Percentiles rank a stretch among this genome's conserved stretches.
Evolutionary conservation across 2,329 filamentous ascomycete genomes (phyloP).

Genomic region (Penicillium sp.): DNA sequence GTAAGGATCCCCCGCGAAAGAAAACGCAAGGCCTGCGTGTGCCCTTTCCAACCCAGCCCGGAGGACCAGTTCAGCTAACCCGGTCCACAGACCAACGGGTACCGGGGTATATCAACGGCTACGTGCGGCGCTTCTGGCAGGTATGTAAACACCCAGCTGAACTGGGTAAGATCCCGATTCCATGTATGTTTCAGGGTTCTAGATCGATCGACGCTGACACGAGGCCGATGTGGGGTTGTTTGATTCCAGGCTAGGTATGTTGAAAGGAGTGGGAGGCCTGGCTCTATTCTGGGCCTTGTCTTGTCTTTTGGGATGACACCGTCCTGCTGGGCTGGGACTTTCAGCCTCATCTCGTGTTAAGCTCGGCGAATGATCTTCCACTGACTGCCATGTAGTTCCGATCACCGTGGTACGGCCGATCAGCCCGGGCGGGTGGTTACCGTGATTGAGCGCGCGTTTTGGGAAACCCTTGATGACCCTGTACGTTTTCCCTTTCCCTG

Average conservation of each 20-base stretch:
- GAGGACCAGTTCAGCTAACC: not conserved
- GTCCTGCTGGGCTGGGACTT: not conserved
- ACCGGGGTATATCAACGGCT: slow-evolving; percentile 89
- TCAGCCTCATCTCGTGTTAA: not conserved
- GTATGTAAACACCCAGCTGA: slow-evolving; percentile 58
- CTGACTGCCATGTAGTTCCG: slow-evolving; percentile 65
- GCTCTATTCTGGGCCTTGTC: not conserved
- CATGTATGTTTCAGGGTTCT: slow-evolving; percentile 1
- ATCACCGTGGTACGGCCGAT: slow-evolving; percentile 89
- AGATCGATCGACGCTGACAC: slow-evolving; percentile 14
- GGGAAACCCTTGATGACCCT: slow-evolving; percentile 74
- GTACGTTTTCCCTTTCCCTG: slow-evolving; percentile 35
- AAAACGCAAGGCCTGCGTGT: no score
- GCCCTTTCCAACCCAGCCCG: not conserved
- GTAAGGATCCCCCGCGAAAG: slow-evolving; percentile 54
- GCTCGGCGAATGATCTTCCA: not conserved
- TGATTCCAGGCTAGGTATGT: slow-evolving; percentile 37
- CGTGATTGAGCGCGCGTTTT: slow-evolving; percentile 81
- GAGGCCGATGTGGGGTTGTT: slow-evolving; percentile 13
- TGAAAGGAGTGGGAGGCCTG: not conserved
- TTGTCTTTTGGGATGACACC: no score
- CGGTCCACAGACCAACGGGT: slow-evolving; percentile 72
- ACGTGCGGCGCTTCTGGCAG: slow-evolving; percentile 97
- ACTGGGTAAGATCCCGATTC: not conserved
- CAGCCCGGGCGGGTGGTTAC: slow-evolving; percentile 91